Percentiles rank a stretch among this genome's conserved stretches.
Evolutionary conservation across 306 rosid species (phyloP).

Genomic region (Crotalaria pallida): DNA sequence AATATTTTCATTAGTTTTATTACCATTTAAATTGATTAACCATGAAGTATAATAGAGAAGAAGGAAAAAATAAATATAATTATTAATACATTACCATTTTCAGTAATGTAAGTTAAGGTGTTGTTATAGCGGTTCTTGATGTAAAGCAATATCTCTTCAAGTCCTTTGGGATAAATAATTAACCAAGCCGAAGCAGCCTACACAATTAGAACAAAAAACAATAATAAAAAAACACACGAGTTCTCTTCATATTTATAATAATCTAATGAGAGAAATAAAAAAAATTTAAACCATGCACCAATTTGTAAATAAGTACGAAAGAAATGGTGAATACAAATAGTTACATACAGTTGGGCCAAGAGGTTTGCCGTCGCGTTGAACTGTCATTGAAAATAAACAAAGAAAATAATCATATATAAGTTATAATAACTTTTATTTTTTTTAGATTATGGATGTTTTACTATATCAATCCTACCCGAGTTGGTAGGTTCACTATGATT

Average conservation of each 20-base stretch:
- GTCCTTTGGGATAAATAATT: slow-evolving; percentile 32
- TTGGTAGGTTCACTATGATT: too few relatives aligned
- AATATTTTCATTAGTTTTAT: background rate
- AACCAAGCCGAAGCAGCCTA: slow-evolving; percentile 36
- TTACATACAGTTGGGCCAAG: slow-evolving; percentile 28
- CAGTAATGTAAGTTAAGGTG: slow-evolving; percentile 34
- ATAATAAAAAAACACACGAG: too few relatives aligned
- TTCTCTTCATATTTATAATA: background rate
- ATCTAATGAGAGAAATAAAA: background rate
- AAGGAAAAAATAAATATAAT: background rate
- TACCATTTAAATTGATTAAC: background rate
- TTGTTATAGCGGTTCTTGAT: slow-evolving; percentile 31
- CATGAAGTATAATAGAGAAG: background rate
- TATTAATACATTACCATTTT: slow-evolving; percentile 26
- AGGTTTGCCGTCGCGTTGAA: slow-evolving; percentile 11
- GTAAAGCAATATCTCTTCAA: slow-evolving; percentile 24
- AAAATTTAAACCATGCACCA: slow-evolving; percentile 3
- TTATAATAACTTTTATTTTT: too few relatives aligned
- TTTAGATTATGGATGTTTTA: too few relatives aligned
- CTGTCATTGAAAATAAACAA: slow-evolving; percentile 21
- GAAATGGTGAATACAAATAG: slow-evolving; percentile 7
- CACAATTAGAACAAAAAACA: background rate
- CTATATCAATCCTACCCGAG: too few relatives aligned
- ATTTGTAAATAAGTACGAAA: background rate
- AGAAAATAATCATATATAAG: background rate